Evolutionary conservation across 106 monocot genomes (phyloP).

Genomic region (Dendrobium chrysotoxum): DNA sequence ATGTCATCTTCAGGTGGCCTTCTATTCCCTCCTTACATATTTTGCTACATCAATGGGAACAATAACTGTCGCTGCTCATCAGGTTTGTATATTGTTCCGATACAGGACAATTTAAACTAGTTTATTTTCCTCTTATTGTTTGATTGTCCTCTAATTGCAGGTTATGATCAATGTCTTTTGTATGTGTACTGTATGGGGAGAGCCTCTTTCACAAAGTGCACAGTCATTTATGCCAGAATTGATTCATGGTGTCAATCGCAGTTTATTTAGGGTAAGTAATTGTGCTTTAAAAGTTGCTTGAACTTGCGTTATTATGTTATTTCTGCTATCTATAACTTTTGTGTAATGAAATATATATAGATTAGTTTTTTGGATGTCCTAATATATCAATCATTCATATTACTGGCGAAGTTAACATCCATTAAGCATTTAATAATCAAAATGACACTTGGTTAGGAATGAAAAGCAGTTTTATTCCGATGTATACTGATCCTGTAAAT

Average conservation of each 20-base stretch:
- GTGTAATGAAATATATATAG: not conserved
- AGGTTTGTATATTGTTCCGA: constrained; percentile 36
- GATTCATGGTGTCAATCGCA: constrained; percentile 76
- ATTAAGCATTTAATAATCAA: not conserved
- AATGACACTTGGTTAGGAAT: no score
- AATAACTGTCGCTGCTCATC: constrained; percentile 84
- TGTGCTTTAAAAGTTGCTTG: no score
- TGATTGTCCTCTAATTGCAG: constrained; percentile 25
- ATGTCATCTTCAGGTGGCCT: constrained; percentile 57
- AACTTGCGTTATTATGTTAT: not conserved
- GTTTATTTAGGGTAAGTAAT: constrained; percentile 60
- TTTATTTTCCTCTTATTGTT: not conserved
- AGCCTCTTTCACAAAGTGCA: constrained; percentile 94
- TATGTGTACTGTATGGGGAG: constrained; percentile 98
- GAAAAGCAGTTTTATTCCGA: no score
- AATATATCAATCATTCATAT: not conserved
- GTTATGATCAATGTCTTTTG: constrained; percentile 89
- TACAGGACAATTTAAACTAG: not conserved
- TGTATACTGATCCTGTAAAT: no score
- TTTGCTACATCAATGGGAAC: constrained; percentile 95
- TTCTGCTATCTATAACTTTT: not conserved
- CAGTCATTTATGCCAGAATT: constrained; percentile 99
- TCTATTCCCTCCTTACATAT: constrained; percentile 88
- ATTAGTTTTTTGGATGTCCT: not conserved
- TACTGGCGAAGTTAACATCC: not conserved